Conservation (phyloP, 129 eudicot species). For the Arctium lappa region DNA sequence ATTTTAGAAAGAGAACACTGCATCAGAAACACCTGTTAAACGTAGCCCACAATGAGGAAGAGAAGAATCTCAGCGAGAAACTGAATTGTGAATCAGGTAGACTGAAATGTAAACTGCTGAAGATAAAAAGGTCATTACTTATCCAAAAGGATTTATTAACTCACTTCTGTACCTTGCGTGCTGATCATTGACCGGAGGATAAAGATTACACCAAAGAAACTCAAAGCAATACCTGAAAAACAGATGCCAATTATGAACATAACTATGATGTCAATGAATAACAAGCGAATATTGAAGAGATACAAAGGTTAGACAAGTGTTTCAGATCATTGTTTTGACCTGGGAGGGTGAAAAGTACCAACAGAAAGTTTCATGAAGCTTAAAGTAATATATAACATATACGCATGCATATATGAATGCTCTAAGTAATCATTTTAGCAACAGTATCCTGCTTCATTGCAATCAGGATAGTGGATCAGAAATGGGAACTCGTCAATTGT, state of each 20-base stretch:
- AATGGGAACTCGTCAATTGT: too few relatives aligned
- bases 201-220: slow-evolving; percentile 57
- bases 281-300: neutral
- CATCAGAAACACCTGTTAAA: neutral
- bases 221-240: slow-evolving; percentile 48
- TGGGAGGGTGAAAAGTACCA: neutral
- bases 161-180: slow-evolving; percentile 44
- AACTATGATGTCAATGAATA: neutral
- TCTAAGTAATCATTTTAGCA: neutral
- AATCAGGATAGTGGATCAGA: too few relatives aligned
- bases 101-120: neutral
- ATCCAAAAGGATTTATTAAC: slow-evolving; percentile 24
- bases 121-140: neutral
- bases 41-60: neutral
- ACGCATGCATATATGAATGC: neutral
- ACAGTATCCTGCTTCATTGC: neutral
- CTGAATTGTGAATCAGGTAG: neutral
- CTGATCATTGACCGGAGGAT: slow-evolving; percentile 29
- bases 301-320: neutral
- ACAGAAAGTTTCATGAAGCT: neutral
- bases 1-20: neutral
- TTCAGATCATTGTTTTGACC: neutral
- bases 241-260: neutral
- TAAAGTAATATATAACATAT: neutral
- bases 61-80: neutral